A percentile compares a stretch with the other conserved stretches of the same genome.
Evolutionary conservation across 805 yeast species (phyloP).

Genomic region (Yarrowia alimentaria): DNA sequence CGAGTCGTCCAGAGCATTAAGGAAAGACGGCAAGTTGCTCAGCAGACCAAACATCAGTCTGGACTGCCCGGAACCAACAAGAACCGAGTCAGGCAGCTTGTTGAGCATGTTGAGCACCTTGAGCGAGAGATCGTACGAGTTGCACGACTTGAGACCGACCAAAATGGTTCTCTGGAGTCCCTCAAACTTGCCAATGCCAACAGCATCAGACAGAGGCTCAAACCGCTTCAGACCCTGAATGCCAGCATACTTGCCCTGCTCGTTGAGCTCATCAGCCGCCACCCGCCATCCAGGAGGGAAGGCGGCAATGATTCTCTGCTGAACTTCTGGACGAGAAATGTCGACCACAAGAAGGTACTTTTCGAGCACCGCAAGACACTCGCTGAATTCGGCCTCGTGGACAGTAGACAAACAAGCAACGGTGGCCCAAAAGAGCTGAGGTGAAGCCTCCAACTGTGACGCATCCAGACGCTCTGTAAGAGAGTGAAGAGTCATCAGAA

Average conservation of each 20-base stretch:
- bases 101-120: conserved; percentile 71
- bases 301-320: conserved; percentile 73
- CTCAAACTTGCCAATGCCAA: conserved; percentile 58
- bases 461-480: conserved; percentile 81
- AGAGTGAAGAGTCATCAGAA: conserved; percentile 91
- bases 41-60: conserved; percentile 70
- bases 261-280: conserved; percentile 10
- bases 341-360: conserved; percentile 86
- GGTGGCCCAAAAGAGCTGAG: conserved; percentile 93
- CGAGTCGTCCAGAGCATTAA: conserved; percentile 73
- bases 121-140: conserved; percentile 74
- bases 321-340: conserved; percentile 79
- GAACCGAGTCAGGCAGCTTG: conserved; percentile 63
- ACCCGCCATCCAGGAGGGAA: conserved; percentile 96
- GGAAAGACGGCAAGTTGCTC: conserved; percentile 77
- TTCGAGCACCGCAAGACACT: conserved; percentile 74
- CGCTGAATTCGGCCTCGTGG: conserved; percentile 91
- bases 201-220: conserved; percentile 1
- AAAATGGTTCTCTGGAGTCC: conserved; percentile 79
- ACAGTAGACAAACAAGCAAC: conserved; percentile 88
- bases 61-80: conserved; percentile 60
- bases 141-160: conserved; percentile 79
- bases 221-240: conserved; percentile 18
- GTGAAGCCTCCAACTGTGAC: conserved; percentile 76
- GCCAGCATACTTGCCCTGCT: conserved; percentile 22